These are phyloP conservation scores for Pythium insidiosum DNA, from an alignment of 352 stramenopile genomes.

Conservation along the genomic window DNA sequence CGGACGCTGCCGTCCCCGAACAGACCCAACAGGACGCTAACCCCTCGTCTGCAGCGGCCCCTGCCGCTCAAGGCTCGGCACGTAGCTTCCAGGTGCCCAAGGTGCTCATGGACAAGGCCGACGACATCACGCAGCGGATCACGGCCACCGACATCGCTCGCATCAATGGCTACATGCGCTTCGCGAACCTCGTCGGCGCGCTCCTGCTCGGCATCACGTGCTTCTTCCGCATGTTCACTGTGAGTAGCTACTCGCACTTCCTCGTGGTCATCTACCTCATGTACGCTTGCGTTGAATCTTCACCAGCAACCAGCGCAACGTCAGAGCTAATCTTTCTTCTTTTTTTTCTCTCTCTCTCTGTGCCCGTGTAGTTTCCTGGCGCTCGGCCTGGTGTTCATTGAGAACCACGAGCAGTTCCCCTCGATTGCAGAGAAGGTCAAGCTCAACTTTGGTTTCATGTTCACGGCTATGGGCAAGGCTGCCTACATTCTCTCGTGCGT, in stretches of 20 bases:
- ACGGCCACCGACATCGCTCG: constrained; percentile 68
- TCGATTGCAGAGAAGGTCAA: constrained; percentile 73
- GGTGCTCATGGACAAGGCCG: constrained; percentile 56
- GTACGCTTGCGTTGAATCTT: constrained; percentile 22
- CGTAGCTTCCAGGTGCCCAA: constrained; percentile 42
- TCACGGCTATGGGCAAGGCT: constrained; percentile 75
- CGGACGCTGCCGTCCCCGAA: no score
- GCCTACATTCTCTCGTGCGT: constrained; percentile 78
- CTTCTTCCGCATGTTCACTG: constrained; percentile 72
- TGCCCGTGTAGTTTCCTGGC: constrained; percentile 35
- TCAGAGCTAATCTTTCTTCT: no score
- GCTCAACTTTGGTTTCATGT: constrained; percentile 87
- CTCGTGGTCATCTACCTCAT: constrained; percentile 83
- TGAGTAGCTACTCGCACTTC: constrained; percentile 76
- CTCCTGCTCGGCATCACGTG: constrained; percentile 59
- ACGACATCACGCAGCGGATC: constrained; percentile 67
- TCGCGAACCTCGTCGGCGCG: constrained; percentile 65
- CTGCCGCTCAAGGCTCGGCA: constrained; percentile 1
- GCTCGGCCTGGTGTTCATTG: constrained; percentile 61
- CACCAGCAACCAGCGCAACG: no score
- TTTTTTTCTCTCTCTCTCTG: not conserved
- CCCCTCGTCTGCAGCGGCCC: constrained; percentile 3
- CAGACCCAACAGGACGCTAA: no score
- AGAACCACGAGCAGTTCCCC: constrained; percentile 81
- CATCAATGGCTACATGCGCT: constrained; percentile 83